These are phyloP conservation scores for Wallacemonas sp. DNA, from an alignment of 208 protist species.

Conservation along the genomic window DNA sequence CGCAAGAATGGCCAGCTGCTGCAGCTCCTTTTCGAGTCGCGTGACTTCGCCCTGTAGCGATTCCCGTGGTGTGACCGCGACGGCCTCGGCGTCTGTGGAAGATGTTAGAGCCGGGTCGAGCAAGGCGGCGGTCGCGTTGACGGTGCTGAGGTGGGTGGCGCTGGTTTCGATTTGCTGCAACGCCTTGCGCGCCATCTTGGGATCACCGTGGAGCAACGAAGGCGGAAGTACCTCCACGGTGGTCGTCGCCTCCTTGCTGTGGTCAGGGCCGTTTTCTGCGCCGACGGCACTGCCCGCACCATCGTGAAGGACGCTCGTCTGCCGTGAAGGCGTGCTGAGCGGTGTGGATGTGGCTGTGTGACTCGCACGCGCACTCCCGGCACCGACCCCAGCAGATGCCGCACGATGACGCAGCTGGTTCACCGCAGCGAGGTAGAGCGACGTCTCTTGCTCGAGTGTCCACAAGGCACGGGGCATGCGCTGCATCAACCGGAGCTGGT, in stretches of 20 bases:
- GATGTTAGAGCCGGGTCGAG: too few species aligned
- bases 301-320: too few species aligned
- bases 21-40: slow-evolving; percentile 53
- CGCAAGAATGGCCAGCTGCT: slow-evolving; percentile 41
- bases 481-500: slow-evolving; percentile 47
- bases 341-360: not conserved
- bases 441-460: slow-evolving; percentile 67
- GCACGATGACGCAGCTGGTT: not conserved
- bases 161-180: not conserved
- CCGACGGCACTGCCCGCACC: not conserved
- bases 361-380: not conserved
- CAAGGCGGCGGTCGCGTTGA: too few species aligned
- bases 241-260: not conserved
- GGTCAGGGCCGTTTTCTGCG: not conserved
- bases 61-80: too few species aligned
- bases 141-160: not conserved
- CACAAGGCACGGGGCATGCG: slow-evolving; percentile 76
- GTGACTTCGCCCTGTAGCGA: slow-evolving; percentile 54
- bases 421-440: slow-evolving; percentile 52
- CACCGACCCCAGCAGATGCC: not conserved
- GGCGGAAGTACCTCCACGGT: slow-evolving; percentile 11
- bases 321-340: too few species aligned
- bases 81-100: too few species aligned
- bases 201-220: slow-evolving; percentile 3
- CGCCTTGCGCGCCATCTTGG: not conserved